A percentile compares a stretch with the other conserved stretches of the same genome.
Evolutionary conservation across 768 basidiomycete genomes (phyloP).

Genomic region (Hygrophorus russula): DNA sequence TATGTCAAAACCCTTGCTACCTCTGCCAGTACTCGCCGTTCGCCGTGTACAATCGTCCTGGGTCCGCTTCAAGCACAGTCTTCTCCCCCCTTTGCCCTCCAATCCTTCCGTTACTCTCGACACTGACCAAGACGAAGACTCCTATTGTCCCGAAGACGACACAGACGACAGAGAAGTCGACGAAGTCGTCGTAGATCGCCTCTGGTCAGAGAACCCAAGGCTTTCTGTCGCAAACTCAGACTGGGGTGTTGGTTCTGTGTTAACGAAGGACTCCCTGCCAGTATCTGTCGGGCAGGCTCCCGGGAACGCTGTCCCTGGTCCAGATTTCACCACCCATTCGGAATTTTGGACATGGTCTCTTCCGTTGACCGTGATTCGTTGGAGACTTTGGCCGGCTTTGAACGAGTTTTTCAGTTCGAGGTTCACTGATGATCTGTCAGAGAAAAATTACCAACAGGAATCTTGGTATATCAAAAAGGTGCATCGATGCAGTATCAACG

Average conservation of each 20-base stretch:
- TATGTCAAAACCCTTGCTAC: no score
- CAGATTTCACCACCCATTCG: constrained; percentile 20
- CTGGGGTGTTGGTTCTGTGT: constrained; percentile 17
- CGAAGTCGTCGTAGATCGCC: constrained; percentile 66
- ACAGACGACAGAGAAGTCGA: constrained; percentile 37
- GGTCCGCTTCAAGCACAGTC: no score
- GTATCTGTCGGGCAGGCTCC: constrained; percentile 29
- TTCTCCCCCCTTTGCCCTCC: no score
- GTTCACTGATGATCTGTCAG: constrained; percentile 2
- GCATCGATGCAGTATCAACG: neutral
- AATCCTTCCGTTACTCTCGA: no score
- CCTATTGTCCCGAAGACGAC: constrained; percentile 1
- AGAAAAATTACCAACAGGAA: constrained; percentile 12
- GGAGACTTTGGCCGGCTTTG: constrained; percentile 41
- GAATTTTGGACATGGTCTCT: constrained; percentile 22
- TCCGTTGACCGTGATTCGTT: constrained; percentile 32
- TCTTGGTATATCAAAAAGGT: constrained; percentile 11
- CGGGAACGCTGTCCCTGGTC: constrained; percentile 19
- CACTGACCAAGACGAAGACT: no score
- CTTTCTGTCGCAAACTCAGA: constrained; percentile 45
- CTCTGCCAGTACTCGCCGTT: no score
- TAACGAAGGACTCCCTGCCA: no score
- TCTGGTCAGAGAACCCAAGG: constrained; percentile 50
- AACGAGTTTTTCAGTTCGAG: constrained; percentile 13
- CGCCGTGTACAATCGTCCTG: no score